Base-by-base conservation (phyloP, 2,329 filamentous ascomycete genomes). In the Alternaria burnsii region DNA sequence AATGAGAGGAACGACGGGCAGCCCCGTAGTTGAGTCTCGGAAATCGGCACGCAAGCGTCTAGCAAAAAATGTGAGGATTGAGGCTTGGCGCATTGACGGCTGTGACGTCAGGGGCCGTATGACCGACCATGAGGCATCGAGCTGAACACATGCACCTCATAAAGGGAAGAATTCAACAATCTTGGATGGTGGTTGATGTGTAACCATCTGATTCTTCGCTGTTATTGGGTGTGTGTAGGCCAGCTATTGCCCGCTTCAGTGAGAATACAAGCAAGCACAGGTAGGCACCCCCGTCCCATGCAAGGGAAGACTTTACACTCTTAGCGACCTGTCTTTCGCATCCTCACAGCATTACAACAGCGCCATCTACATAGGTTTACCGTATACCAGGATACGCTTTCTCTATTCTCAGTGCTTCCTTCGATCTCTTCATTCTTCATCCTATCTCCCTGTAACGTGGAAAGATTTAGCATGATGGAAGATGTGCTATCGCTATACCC, bases 1-100 rank as follows among this genome's bases (percentile, higher is more conserved):
- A 46, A 55, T 55, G 42, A 46, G 52, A 55, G 52, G 11, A 54
- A 20, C 22, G 16, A 36, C 28, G 42, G 42, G 30, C 42, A 20
- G 30, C 41, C 30, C 44, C n/a, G 46, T 51, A 24, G 38, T 36
- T n/a, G 38, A 36, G 44, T 44, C 41, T 56, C 57, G 57, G 52
- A 36, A 51, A 24, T 11, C 57, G 52, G 57, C 57, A 59, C 52
- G 20, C 30, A 51, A 26, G 38, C 20, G 38, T 42, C 22, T 38
- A 26, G 18, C 32, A 55, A 46, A 36, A 36, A 47, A 52, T 30
- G 36, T 28, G 42, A 44, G 36, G 28, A 34, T 42, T 14, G 7
- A 28, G 32, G 20, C 46, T 50, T n/a, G 46, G 46, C 46, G 46
- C 46, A 50, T 32, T 9, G 20, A 50, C 24, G 7, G 10, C 46